Percentiles rank a stretch among this genome's conserved stretches.
Conservation (phyloP, 495 filamentous ascomycete species). For the Talaromyces stipitatus region DNA sequence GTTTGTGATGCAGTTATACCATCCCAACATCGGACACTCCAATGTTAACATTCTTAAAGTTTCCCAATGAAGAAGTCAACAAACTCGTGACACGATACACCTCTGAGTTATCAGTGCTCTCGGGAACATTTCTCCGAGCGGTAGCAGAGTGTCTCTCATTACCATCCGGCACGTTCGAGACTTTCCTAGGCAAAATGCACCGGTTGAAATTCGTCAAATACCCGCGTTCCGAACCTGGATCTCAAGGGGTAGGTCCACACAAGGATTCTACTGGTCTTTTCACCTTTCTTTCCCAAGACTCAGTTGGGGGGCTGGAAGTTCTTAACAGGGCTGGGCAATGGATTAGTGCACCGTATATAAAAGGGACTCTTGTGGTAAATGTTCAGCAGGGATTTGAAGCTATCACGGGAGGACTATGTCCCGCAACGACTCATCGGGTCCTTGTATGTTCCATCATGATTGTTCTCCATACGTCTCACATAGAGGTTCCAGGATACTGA, state of each 20-base stretch:
- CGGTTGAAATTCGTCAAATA: conserved; percentile 88
- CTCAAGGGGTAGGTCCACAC: conserved; percentile 77
- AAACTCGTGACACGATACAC: conserved; percentile 76
- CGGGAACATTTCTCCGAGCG: conserved; percentile 64
- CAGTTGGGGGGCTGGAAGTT: conserved; percentile 75
- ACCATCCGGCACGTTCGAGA: conserved; percentile 60
- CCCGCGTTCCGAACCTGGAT: conserved; percentile 40
- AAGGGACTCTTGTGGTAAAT: conserved; percentile 66
- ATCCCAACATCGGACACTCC: neutral
- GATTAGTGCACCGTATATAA: conserved; percentile 53
- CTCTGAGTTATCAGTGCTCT: conserved; percentile 57
- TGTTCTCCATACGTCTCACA: neutral
- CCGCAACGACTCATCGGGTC: conserved; percentile 81
- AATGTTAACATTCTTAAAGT: conserved; percentile 26
- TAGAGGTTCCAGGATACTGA: conserved; percentile 21
- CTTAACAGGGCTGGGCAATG: conserved; percentile 77
- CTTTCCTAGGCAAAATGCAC: conserved; percentile 71
- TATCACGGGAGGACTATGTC: conserved; percentile 82
- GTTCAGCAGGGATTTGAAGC: conserved; percentile 92
- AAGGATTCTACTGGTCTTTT: conserved; percentile 87
- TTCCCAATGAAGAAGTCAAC: conserved; percentile 53
- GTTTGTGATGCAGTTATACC: conserved; percentile 8
- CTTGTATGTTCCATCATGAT: conserved; percentile 19
- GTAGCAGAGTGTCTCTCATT: conserved; percentile 84
- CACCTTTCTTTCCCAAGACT: conserved; percentile 76